Base-by-base conservation (phyloP, 2,329 filamentous ascomycete species). In the Sarocladium strictum region DNA sequence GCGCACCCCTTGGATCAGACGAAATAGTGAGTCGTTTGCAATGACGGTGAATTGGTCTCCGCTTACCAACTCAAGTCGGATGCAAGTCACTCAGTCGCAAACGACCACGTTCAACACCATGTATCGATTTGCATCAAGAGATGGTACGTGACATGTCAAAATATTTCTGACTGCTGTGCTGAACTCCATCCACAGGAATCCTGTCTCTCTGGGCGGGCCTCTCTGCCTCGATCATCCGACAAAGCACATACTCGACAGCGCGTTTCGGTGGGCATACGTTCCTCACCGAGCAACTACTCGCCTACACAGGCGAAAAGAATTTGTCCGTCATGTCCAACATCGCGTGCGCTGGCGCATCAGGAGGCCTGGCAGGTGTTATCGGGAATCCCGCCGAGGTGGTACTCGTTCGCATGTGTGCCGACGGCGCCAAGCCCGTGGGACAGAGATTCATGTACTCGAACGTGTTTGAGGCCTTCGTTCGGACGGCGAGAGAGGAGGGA, bases 361-460 rank as follows among this genome's bases (percentile, higher is more conserved):
- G 72, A 12, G 71, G 72, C 7, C 61, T 74, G 17, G 73, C 73
- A 1, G 73, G 73, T 15, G 37, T 75, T n/a, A 61, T 76, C 2
- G 73, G 73, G n/a, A 76, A 76, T 23, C 73, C 73, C 3, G 70
- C 73, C 11, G 73, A 76, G 57, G 68, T 73, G 0, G 65, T 75
- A 1, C 66, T 76, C 4, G 73, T 76, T 0, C 64, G 73, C 6
- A 76, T 76, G 73, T 75, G 73, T 56, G 70, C 72, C 14, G 73
- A 76, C 59, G 73, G 72, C 1, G 73, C 73, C 0, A 74, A 70
- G 57, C 55, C 64, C 1, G 58, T 61, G 0, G 58, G 58, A 0
- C 63, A 75, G 51, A 64, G 69, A n/a, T 72, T 72, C 47, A 57
- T 56, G 4, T 74, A 75, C 54, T 60, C 66, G 0, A 73, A 75